Evolutionary conservation across 73 alveolate species (phyloP), one percentile per base, ranked within the genome.

Genomic region (Paramecium caudatum): DNA sequence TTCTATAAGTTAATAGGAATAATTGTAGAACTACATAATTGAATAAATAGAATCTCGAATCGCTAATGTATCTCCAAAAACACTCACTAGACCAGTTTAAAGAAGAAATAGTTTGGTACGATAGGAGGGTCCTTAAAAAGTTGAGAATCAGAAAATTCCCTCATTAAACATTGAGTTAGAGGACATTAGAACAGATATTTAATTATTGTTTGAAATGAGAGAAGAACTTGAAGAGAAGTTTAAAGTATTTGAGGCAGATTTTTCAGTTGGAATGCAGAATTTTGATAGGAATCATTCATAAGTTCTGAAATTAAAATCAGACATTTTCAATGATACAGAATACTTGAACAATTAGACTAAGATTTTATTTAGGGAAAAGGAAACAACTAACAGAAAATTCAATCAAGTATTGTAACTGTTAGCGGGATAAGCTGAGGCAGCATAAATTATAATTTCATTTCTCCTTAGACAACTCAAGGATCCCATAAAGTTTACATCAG

Each of bases 311-410:
- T 68, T 32, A 17, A 68, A 37, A 68, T 68, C 84, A 30, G 84
- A 68, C 37, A 8, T 68, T 10, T 30, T 34, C 15, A 68, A 68
- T 37, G 84, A 68, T 15, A 68, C 47, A n/a, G 84, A 68, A 37
- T 68, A 68, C 34, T 16, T 68, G 36, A 68, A 68, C 16, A 68
- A 10, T 68, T 30, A 68, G 19, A 37, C 34, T 3, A 68, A 68
- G 16, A 68, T 68, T 32, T 68, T 68, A 68, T 37, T 68, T 34
- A 68, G 84, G 34, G 84, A 68, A 21, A 68, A 68, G 36, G 84
- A 68, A 3, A 4, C 19, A 16, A 68, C 37, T 0, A 68, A 32
- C 13, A 33, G 50, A 17, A 68, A 33, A 30, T 30, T 68, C 21
- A 25, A 47, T 32, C 4, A 10, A 27, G 15, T 55, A 27, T 55